These are phyloP conservation scores for Micractinium sp. DNA, from an alignment of 139 green algal genomes.

Conservation along the genomic window DNA sequence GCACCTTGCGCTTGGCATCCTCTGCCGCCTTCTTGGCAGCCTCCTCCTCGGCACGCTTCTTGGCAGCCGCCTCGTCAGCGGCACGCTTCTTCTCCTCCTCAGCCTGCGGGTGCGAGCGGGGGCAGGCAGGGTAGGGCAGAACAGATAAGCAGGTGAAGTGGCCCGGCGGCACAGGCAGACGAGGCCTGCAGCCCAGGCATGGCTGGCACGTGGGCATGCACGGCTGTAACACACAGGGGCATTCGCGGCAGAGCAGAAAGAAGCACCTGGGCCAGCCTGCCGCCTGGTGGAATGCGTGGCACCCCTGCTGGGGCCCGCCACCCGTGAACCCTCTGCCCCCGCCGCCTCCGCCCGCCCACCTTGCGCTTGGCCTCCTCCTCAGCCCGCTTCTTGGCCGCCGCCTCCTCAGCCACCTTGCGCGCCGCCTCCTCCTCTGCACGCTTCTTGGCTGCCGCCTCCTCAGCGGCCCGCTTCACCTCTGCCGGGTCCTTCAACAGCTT, in stretches of 20 bases:
- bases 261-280: not conserved
- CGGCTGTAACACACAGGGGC: not conserved
- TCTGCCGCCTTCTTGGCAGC: not conserved
- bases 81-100: not conserved
- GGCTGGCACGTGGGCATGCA: too few species aligned
- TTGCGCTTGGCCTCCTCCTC: constrained; percentile 5
- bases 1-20: constrained; percentile 17
- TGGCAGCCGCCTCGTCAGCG: constrained; percentile 8
- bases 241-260: not conserved
- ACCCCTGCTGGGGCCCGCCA: too few species aligned
- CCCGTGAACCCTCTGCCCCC: not conserved
- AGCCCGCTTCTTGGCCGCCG: not conserved
- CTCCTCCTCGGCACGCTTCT: constrained; percentile 5
- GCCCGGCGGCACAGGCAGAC: too few species aligned
- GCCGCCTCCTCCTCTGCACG: not conserved
- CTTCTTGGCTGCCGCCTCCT: constrained; percentile 12
- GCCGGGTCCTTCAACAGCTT: not conserved
- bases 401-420: constrained; percentile 16
- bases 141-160: not conserved
- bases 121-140: not conserved
- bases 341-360: not conserved
- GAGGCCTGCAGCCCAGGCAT: too few species aligned
- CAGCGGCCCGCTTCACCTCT: not conserved
- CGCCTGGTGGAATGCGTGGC: too few species aligned
- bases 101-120: not conserved